Evolutionary conservation across 2,329 filamentous ascomycete genomes (phyloP).

Genomic region (Neopestalotiopsis clavispora): DNA sequence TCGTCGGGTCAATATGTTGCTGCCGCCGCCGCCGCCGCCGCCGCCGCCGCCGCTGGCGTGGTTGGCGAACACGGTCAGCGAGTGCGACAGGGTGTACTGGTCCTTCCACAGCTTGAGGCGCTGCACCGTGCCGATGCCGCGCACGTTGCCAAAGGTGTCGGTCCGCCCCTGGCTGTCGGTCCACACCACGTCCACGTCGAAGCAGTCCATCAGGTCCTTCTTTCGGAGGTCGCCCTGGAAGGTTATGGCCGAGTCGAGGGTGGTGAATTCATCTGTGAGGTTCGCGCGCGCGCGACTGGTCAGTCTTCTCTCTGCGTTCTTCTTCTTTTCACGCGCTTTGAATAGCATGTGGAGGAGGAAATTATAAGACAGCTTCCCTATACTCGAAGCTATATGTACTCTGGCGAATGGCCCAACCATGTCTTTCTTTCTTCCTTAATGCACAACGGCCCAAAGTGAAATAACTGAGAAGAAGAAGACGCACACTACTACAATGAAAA

Average conservation of each 20-base stretch:
- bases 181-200: slow-evolving; percentile 58
- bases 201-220: slow-evolving; percentile 55
- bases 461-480: too few relatives aligned
- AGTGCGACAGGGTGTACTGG: slow-evolving; percentile 51
- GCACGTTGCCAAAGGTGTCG: slow-evolving; percentile 54
- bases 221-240: slow-evolving; percentile 55
- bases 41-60: slow-evolving; percentile 26
- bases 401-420: neutral
- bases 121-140: slow-evolving; percentile 56
- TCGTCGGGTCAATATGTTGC: slow-evolving; percentile 7
- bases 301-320: neutral
- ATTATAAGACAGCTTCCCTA: neutral
- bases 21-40: neutral
- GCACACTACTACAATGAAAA: neutral
- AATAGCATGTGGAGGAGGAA: neutral
- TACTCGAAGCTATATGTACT: too few relatives aligned
- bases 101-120: slow-evolving; percentile 58
- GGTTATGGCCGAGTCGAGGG: slow-evolving; percentile 49
- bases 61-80: slow-evolving; percentile 53
- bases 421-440: neutral
- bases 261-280: slow-evolving; percentile 49
- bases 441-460: too few relatives aligned
- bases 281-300: neutral
- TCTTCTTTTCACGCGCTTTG: too few relatives aligned
- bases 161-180: slow-evolving; percentile 54